Base-by-base conservation (phyloP, 768 basidiomycete genomes). In the Asterophora parasitica region DNA sequence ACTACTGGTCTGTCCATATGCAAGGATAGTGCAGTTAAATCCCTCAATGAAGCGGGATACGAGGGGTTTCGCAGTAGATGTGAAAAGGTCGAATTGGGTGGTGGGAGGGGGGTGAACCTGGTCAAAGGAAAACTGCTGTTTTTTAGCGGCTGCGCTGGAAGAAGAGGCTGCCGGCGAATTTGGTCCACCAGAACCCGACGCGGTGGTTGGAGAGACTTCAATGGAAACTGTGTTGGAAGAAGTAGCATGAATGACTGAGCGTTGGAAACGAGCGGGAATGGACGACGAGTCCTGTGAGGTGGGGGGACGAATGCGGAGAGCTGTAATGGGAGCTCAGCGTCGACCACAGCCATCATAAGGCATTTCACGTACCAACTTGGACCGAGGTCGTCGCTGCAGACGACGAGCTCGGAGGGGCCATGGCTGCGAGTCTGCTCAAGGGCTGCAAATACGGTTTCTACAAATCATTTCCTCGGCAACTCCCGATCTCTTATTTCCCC, bases 21-120 rank as follows among this genome's bases (percentile, higher is more conserved):
- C 96, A 55, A 99, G 81, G 46, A 98, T 88, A 9, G 96, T 99
- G 53, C 94, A 95, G 71, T 99, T 99, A 67, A 93, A 93, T 4
- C 95, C 95, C 60, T 93, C 90, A 26, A 92, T 62, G 64, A 95
- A 95, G 56, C 89, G 86, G 23, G 83, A 78, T 52, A 94, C 76
- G 61, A 95, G 85, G 9, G 90, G 90, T 37, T 85, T 77, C 16
- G 91, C 87, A 31, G 93, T 94, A 5, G 78, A 77, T 26, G 83
- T 84, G 67, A 91, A 99, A 56, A 97, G 78, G 23, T 83, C 79
- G 66, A 85, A 79, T 63, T 99, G 96, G 0, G 83, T 86, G 30
- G 88, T 82, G 23, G 81, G 72, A n/a, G 89, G 92, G 2, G 81
- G 76, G 61, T 96, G 85, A 36, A 99, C 95, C 56, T 93, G 88